Conservation (phyloP, 495 filamentous ascomycete species). For the Penicilliopsis zonata region DNA sequence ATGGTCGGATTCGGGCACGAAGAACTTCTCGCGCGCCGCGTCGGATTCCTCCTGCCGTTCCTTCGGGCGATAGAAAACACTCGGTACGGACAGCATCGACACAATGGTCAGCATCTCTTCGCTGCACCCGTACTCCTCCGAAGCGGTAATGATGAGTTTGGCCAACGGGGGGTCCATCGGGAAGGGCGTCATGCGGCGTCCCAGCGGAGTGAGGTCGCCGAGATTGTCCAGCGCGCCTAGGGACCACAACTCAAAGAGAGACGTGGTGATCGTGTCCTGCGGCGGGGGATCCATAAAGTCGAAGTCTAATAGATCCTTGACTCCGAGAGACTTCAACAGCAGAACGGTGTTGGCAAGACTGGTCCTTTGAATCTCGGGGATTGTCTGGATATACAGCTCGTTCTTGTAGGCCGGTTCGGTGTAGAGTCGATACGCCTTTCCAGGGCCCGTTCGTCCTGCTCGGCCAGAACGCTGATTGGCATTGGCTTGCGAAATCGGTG, state of each 20-base stretch:
- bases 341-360: constrained; percentile 92
- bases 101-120: constrained; percentile 99
- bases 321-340: constrained; percentile 86
- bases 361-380: constrained; percentile 95
- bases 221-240: constrained; percentile 89
- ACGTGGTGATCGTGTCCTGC: constrained; percentile 95
- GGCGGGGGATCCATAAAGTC: constrained; percentile 99
- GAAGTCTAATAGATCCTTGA: constrained; percentile 91
- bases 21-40: constrained; percentile 95
- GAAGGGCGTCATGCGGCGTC: constrained; percentile 89
- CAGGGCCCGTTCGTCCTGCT: constrained; percentile 89
- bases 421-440: constrained; percentile 89
- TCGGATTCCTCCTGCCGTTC: constrained; percentile 96
- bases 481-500: constrained; percentile 95
- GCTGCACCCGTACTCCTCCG: constrained; percentile 78
- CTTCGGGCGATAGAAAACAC: constrained; percentile 94
- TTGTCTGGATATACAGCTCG: constrained; percentile 94
- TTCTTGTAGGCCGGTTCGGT: constrained; percentile 93
- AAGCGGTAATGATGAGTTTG: constrained; percentile 83
- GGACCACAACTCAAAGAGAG: constrained; percentile 96
- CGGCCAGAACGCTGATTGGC: constrained; percentile 86
- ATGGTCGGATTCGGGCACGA: constrained; percentile 95
- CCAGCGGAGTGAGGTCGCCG: constrained; percentile 78
- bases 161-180: constrained; percentile 93
- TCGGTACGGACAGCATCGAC: constrained; percentile 93